Conservation (phyloP, 2,329 filamentous ascomycete genomes). For the Laburnicola sp. region DNA sequence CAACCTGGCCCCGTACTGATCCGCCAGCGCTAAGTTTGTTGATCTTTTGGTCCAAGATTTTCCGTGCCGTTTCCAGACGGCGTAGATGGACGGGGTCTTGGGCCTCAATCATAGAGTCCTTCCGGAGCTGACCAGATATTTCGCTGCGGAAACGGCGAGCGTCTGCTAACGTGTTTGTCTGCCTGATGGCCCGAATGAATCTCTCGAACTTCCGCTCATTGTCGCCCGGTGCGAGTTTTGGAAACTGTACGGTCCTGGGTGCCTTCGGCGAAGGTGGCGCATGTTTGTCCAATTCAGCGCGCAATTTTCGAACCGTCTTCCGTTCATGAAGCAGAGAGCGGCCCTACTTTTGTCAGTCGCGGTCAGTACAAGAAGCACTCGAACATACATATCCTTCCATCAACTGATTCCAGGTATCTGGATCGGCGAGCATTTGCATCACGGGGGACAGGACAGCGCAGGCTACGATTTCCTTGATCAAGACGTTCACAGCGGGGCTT, state of each 20-base stretch:
- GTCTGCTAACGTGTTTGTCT: conserved; percentile 88
- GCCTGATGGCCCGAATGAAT: conserved; percentile 86
- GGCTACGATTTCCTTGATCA: conserved; percentile 87
- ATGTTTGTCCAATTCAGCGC: conserved; percentile 91
- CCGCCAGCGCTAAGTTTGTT: conserved; percentile 74
- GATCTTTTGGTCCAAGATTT: conserved; percentile 86
- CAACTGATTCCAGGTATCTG: conserved; percentile 96
- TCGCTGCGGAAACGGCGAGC: conserved; percentile 90
- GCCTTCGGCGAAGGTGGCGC: conserved; percentile 75
- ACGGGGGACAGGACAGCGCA: conserved; percentile 88
- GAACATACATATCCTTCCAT: conserved; percentile 75
- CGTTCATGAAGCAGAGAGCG: conserved; percentile 89
- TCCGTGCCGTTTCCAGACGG: conserved; percentile 87
- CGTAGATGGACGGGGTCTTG: conserved; percentile 87
- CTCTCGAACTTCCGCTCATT: conserved; percentile 92
- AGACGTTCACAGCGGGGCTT: conserved; percentile 76
- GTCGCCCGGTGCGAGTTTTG: conserved; percentile 77
- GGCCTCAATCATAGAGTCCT: conserved; percentile 74
- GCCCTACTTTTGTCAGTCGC: conserved; percentile 53
- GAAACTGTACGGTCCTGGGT: conserved; percentile 69
- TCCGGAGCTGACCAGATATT: conserved; percentile 86
- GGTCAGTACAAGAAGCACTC: conserved; percentile 9
- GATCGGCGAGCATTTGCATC: conserved; percentile 78
- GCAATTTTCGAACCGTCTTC: conserved; percentile 88
- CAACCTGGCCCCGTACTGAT: conserved; percentile 47